Conservation (phyloP, 2,329 filamentous ascomycete species). For the Nigrograna mackinnonii region DNA sequence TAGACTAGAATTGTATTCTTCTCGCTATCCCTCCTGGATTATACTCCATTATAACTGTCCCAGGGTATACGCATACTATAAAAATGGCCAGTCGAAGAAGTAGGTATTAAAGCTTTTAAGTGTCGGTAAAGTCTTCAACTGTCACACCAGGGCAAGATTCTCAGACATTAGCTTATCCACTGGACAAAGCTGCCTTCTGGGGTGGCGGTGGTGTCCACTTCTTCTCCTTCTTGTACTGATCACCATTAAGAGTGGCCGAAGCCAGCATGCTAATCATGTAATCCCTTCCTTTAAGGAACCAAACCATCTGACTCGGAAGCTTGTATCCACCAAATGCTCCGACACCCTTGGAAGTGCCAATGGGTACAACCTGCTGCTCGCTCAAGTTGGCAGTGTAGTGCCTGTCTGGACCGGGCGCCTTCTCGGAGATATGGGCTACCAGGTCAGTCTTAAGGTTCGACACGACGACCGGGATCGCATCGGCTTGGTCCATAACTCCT, state of each 20-base stretch:
- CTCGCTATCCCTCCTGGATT: no score
- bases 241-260: slow-evolving; percentile 27
- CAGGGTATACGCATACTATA: no score
- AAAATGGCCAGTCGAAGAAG: no score
- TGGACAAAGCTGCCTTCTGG: slow-evolving; percentile 18
- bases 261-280: slow-evolving; percentile 39
- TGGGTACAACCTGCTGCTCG: slow-evolving; percentile 39
- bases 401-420: slow-evolving; percentile 29
- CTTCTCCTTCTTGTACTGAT: slow-evolving; percentile 37
- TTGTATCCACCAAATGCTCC: slow-evolving; percentile 41
- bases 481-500: slow-evolving; percentile 47
- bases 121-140: no score
- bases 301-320: slow-evolving; percentile 45
- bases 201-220: slow-evolving; percentile 35
- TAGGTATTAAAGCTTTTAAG: background rate
- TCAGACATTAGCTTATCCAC: slow-evolving; percentile 7
- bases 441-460: slow-evolving; percentile 54
- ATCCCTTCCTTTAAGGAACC: slow-evolving; percentile 48
- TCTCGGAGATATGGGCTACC: slow-evolving; percentile 30
- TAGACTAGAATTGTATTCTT: no score
- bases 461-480: slow-evolving; percentile 46
- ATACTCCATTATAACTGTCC: no score
- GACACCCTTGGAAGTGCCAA: slow-evolving; percentile 42
- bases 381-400: slow-evolving; percentile 33
- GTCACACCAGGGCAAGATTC: background rate